Evolutionary conservation across 208 protist genomes (phyloP).

Genomic region (Trichomonas tenax): DNA sequence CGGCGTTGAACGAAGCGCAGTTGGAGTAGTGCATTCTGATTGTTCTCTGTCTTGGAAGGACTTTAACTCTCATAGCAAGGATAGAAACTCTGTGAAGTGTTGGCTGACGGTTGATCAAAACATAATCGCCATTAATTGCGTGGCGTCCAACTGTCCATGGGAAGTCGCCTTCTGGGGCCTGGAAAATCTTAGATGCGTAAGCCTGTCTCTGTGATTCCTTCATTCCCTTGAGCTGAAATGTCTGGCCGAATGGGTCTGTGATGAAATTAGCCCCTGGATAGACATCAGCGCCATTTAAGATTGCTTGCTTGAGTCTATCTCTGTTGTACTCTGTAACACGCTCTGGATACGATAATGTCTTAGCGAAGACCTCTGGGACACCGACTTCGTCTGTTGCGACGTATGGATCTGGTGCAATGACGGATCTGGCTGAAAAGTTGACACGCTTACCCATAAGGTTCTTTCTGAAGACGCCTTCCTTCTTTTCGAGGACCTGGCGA

Average conservation of each 20-base stretch:
- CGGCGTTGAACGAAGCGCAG: conserved; percentile 98
- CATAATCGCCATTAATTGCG: conserved; percentile 78
- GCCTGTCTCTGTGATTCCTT: not conserved
- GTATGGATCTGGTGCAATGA: conserved; percentile 96
- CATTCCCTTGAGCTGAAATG: not conserved
- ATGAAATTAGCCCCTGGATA: conserved; percentile 94
- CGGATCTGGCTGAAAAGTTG: conserved; percentile 72
- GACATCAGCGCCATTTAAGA: conserved; percentile 82
- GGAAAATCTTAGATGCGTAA: not conserved
- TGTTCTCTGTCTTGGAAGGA: conserved; percentile 37
- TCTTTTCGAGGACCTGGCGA: conserved; percentile 82
- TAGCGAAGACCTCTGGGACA: conserved; percentile 52
- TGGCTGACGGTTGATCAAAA: conserved; percentile 98
- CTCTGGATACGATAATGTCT: conserved; percentile 32
- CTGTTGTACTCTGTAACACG: conserved; percentile 21
- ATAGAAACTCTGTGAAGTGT: conserved; percentile 97
- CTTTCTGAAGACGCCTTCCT: conserved; percentile 96
- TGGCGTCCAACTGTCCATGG: conserved; percentile 69
- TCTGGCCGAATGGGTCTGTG: conserved; percentile 43
- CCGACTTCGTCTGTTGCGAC: conserved; percentile 69
- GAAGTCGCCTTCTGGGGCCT: not conserved
- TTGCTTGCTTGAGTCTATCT: conserved; percentile 63
- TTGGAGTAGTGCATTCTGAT: conserved; percentile 96
- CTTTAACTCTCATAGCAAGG: conserved; percentile 71
- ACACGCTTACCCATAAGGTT: conserved; percentile 99